phyloP scores from a whole-genome alignment of 352 stramenopile species.

The Globisporangium mamillatum region DNA sequence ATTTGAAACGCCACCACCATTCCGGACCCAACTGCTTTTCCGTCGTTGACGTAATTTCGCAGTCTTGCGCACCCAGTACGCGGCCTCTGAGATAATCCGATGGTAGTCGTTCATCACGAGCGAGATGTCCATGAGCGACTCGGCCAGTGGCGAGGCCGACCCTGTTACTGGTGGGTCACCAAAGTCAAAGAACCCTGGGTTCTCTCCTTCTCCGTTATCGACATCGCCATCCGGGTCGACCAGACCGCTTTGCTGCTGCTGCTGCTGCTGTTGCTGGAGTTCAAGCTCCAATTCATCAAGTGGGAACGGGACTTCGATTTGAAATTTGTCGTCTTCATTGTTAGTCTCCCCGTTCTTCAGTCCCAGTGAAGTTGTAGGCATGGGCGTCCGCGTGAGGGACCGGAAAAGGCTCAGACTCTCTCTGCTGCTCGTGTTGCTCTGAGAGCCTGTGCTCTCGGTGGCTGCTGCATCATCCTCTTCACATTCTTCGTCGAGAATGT shows the following conservation, averaged over 20 bases:
- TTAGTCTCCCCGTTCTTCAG: neutral
- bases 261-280: slow-evolving; percentile 9
- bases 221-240: neutral
- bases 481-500: slow-evolving; percentile 49
- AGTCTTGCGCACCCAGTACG: slow-evolving; percentile 43
- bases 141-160: slow-evolving; percentile 30
- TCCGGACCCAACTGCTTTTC: neutral
- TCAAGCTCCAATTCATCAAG: slow-evolving; percentile 22
- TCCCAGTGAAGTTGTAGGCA: slow-evolving; percentile 6
- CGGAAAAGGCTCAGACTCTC: slow-evolving; percentile 33
- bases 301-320: slow-evolving; percentile 2
- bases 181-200: neutral
- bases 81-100: slow-evolving; percentile 47
- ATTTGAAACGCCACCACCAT: neutral
- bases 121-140: slow-evolving; percentile 68
- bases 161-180: too few relatives aligned
- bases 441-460: neutral
- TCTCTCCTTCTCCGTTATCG: slow-evolving; percentile 3
- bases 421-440: slow-evolving; percentile 46
- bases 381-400: slow-evolving; percentile 32
- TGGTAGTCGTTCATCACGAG: slow-evolving; percentile 79
- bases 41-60: slow-evolving; percentile 19
- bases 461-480: slow-evolving; percentile 12
- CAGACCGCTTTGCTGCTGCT: slow-evolving; percentile 4
- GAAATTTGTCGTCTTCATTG: neutral